These are phyloP conservation scores for Corchorus capsularis DNA, from an alignment of 345 rosid genomes.

Conservation along the genomic window DNA sequence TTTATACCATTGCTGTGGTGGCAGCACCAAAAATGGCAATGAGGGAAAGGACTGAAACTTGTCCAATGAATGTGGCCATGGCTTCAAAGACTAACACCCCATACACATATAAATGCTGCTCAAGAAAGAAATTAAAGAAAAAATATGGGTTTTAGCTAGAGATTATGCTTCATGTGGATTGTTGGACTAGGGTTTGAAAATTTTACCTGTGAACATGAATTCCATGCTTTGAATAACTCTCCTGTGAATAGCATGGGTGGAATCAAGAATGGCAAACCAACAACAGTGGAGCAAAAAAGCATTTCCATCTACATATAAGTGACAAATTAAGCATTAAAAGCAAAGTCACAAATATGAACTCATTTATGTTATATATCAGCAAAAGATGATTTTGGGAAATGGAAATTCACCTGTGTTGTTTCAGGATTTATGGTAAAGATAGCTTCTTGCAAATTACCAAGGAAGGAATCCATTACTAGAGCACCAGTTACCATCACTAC, in stretches of 20 bases:
- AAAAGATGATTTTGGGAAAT: neutral
- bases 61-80: slow-evolving; percentile 93
- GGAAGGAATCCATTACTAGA: slow-evolving; percentile 81
- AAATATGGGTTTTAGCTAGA: neutral
- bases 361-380: neutral
- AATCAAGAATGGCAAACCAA: slow-evolving; percentile 85
- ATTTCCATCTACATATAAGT: slow-evolving; percentile 67
- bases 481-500: slow-evolving; percentile 92
- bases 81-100: slow-evolving; percentile 93
- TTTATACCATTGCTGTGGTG: slow-evolving; percentile 84
- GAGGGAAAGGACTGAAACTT: slow-evolving; percentile 90
- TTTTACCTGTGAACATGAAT: slow-evolving; percentile 81
- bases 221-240: slow-evolving; percentile 91
- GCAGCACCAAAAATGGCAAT: slow-evolving; percentile 97
- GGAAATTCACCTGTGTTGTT: slow-evolving; percentile 71
- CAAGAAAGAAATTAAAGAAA: neutral
- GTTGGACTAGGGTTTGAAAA: neutral
- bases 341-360: neutral
- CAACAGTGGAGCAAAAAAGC: slow-evolving; percentile 91
- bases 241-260: slow-evolving; percentile 98
- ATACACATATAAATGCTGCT: slow-evolving; percentile 91
- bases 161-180: neutral
- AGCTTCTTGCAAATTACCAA: slow-evolving; percentile 94
- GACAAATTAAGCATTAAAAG: neutral
- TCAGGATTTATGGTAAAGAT: slow-evolving; percentile 89